Evolutionary conservation across 2,329 filamentous ascomycete genomes (phyloP), one percentile per base, ranked within the genome.

Genomic region (Colletotrichum tamarilloi): DNA sequence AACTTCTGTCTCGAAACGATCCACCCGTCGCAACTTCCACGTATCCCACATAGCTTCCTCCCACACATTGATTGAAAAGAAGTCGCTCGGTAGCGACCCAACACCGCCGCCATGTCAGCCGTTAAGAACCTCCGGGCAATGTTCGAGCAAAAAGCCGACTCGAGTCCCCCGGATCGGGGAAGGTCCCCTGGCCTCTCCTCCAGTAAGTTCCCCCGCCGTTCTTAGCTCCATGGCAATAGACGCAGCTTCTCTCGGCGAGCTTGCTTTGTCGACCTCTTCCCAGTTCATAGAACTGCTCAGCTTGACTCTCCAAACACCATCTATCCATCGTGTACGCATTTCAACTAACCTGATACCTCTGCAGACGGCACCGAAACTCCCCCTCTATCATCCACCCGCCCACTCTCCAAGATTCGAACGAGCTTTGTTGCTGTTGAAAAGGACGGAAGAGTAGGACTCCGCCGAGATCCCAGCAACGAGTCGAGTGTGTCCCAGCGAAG

Each of bases 61-160:
- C 59, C 24, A 64, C 26, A 42, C 22, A 14, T 62, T 65, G 19
- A 32, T 67, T 12, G 32, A 38, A 49, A 42, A 52, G 52, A 32
- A 19, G 53, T 70, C 67, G 60, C 67, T 30, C 26, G 57, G 46
- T 53, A 68, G 66, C 53, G 30, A 68, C 67, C 52, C 58, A 69
- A 74, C 74, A 74, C 82, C 78, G 82, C 83, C 82, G 85, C 81
- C 79, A 91, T 91, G 89, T 91, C 91, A 80, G 91, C 89, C 79
- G 92, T 94, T 79, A 92, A 88, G 84, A 94, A 93, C 84, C 90
- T 95, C 76, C 88, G 92, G 78, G 93, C 93, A 79, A 94, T 94
- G 88, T 95, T 95, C 81, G 93, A 95, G 86, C 90, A 91, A 81
- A 93, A 91, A 83, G 90, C 88, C 81, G 89, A 90, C 77, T 85